Percentiles rank a stretch among this genome's conserved stretches.
phyloP scores from a whole-genome alignment of 371 early-diverging fungal species.

The Syncephalastrum monosporum region DNA sequence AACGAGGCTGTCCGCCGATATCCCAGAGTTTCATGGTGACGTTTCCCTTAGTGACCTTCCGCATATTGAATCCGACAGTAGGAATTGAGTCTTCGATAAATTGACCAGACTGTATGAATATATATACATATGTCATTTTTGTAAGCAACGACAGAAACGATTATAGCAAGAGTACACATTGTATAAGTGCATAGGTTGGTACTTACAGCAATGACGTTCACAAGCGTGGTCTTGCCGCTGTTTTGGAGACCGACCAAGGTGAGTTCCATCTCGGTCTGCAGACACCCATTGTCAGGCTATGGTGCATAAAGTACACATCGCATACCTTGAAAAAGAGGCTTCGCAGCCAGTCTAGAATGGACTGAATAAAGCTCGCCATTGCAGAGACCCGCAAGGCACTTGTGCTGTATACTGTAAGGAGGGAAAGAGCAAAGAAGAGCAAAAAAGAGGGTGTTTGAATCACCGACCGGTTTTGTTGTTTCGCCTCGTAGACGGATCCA shows the following conservation, averaged over 20 bases:
- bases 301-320: neutral
- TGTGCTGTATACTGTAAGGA: neutral
- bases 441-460: too few species aligned
- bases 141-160: neutral
- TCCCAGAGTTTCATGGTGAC: constrained; percentile 99
- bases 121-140: neutral
- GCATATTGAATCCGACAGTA: constrained; percentile 98
- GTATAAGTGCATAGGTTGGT: neutral
- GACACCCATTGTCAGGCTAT: neutral
- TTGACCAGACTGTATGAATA: constrained; percentile 75
- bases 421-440: constrained; percentile 2
- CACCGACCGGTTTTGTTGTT: too few species aligned
- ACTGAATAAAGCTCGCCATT: neutral
- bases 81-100: constrained; percentile 97
- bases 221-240: constrained; percentile 97
- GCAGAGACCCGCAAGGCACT: constrained; percentile 4
- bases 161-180: neutral
- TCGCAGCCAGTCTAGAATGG: constrained; percentile 12
- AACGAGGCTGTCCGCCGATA: constrained; percentile 96
- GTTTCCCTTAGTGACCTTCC: constrained; percentile 89
- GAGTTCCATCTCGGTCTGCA: constrained; percentile 92
- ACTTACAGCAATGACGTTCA: constrained; percentile 95
- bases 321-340: constrained; percentile 91
- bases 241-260: constrained; percentile 97
- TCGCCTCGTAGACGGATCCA: too few species aligned